Percentiles rank a stretch among this genome's conserved stretches.
phyloP scores from a whole-genome alignment of 129 eudicot species.

The Daucus carota region DH1_v3.0 NC_030389.2:43598501-43599000 shows the following conservation, averaged over 20 bases:
- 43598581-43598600: conserved; percentile 58
- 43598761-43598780: conserved; percentile 54
- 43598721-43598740: conserved; percentile 74
- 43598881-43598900: not conserved
- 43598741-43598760: conserved; percentile 75
- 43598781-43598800: conserved; percentile 70
- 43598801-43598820: conserved; percentile 77
- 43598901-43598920: not conserved
- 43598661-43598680: not conserved
- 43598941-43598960: conserved; percentile 50
- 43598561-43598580: conserved; percentile 82
- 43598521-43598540: not conserved
- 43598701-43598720: conserved; percentile 12
- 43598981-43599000: conserved; percentile 86
- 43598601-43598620: conserved; percentile 81
- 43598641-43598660: not conserved
- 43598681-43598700: not conserved
- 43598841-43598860: conserved; percentile 43
- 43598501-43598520: not conserved
- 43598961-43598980: conserved; percentile 62
- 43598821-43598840: conserved; percentile 95
- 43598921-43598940: not conserved
- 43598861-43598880: conserved; percentile 4
- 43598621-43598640: conserved; percentile 58
- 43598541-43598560: conserved; percentile 40